These are phyloP conservation scores for Fusarium poae DNA, from an alignment of 2,329 filamentous ascomycete species.

Conservation along the genomic window DNA sequence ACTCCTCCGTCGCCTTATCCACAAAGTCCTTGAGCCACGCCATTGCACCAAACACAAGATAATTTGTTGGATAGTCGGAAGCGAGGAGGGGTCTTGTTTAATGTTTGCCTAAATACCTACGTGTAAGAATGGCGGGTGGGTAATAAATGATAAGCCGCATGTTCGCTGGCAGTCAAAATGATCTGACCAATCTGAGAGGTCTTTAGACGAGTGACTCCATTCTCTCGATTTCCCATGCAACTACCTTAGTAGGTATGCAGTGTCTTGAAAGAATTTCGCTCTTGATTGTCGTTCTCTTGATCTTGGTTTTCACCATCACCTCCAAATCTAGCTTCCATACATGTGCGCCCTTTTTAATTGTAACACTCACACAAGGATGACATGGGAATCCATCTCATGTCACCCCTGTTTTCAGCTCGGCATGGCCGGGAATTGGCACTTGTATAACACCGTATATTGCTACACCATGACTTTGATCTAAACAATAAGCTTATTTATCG, in stretches of 20 bases:
- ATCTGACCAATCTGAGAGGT: slow-evolving; percentile 2
- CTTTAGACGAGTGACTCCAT: neutral
- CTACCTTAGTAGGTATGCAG: neutral
- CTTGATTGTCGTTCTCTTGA: too few relatives aligned
- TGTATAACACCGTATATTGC: neutral
- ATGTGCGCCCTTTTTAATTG: slow-evolving; percentile 15
- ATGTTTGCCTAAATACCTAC: slow-evolving; percentile 23
- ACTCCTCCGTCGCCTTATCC: slow-evolving; percentile 45
- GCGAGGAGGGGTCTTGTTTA: neutral
- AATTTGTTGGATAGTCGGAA: neutral
- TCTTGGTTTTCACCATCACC: neutral
- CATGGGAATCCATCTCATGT: neutral
- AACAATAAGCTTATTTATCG: slow-evolving; percentile 17
- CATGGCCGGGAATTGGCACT: slow-evolving; percentile 19
- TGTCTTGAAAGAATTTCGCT: neutral
- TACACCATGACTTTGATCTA: neutral
- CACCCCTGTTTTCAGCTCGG: slow-evolving; percentile 28
- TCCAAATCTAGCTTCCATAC: too few relatives aligned
- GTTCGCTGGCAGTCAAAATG: neutral
- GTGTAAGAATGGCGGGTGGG: slow-evolving; percentile 1
- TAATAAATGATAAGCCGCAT: slow-evolving; percentile 5
- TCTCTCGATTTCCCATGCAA: too few relatives aligned
- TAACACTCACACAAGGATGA: slow-evolving; percentile 5
- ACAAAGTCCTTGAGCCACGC: slow-evolving; percentile 43
- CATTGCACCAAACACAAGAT: slow-evolving; percentile 21